Evolutionary conservation across 2,329 filamentous ascomycete genomes (phyloP), one percentile per base, ranked within the genome.

Genomic region (Penicillium psychrosexuale): DNA sequence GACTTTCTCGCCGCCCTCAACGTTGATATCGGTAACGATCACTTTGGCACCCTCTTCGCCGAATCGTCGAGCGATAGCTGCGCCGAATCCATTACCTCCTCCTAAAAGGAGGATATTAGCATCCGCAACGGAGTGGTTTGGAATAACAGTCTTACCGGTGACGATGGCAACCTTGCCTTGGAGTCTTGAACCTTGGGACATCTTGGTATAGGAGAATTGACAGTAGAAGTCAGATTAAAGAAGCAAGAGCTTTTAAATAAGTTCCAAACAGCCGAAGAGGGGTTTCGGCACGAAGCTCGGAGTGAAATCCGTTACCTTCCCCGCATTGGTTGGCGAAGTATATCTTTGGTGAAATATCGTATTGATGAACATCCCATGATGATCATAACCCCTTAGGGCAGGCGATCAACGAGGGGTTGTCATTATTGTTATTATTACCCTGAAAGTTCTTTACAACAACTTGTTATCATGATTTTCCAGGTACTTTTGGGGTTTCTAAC

Each of bases 131-230:
- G 11, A 22, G 13, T 6, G 44, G 11, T 22, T 4, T 12, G n/a
- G 19, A 48, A 13, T n/a, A 22, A 15, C 31, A 28, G 15, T 57
- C 63, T 44, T 61, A 77, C 76, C 76, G 17, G 76, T 78, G 24
- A 78, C 73, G 43, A 78, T 76, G 58, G 75, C 74, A 38, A 77
- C 74, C 59, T 78, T 78, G 53, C 73, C 75, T 52, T 72, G 68
- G 11, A 78, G 67, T 51, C 75, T 69, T 31, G 66, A 59, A 28
- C 68, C 64, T 49, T 61, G 63, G 15, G 55, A 27, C 17, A 61
- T 53, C 55, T 59, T 65, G 12, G 17, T 36, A 13, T 34, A n/a
- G n/a, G 34, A 24, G 12, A 12, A 12, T 22, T 39, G 6, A 7
- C 4, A 11, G 28, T 27, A 36, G 22, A 13, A 30, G 31, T 38